These are phyloP conservation scores for Eragrostis tef DNA, from an alignment of 202 grass and related monocot genomes.

Conservation along the genomic window DNA sequence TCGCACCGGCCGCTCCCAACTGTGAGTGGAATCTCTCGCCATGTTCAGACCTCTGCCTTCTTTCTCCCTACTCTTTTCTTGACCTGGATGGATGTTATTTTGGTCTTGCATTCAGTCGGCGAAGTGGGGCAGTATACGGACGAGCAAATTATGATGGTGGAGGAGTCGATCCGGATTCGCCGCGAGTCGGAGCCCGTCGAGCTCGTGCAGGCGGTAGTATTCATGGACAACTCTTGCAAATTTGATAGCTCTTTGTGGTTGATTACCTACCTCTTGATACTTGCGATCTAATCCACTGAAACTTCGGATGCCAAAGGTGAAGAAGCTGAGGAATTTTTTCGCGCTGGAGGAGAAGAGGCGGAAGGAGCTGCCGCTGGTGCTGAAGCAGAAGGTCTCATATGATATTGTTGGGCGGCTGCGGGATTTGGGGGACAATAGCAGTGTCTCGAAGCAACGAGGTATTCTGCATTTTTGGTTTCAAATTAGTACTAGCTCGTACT, in stretches of 20 bases:
- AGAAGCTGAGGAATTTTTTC: constrained; percentile 60
- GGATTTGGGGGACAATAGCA: constrained; percentile 50
- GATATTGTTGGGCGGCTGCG: constrained; percentile 62
- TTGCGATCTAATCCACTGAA: constrained; percentile 22
- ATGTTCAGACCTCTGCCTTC: background rate
- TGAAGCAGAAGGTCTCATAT: constrained; percentile 75
- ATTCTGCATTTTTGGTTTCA: constrained; percentile 13
- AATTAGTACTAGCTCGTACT: background rate
- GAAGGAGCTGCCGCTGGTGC: constrained; percentile 56
- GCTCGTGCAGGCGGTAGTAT: constrained; percentile 72
- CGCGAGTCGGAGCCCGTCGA: constrained; percentile 60
- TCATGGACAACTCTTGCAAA: constrained; percentile 13
- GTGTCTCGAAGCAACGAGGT: constrained; percentile 69
- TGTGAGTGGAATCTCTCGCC: constrained; percentile 35
- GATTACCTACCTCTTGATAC: background rate
- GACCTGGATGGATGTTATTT: constrained; percentile 38
- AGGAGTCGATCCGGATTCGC: constrained; percentile 88
- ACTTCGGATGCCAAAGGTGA: constrained; percentile 49
- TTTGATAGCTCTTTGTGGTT: background rate
- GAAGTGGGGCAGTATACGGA: constrained; percentile 56
- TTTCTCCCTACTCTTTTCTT: background rate
- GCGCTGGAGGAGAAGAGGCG: constrained; percentile 59
- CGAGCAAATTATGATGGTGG: constrained; percentile 70
- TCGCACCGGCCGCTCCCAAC: constrained; percentile 6
- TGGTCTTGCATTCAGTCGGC: background rate